Evolutionary conservation across 192 early-diverging fungal species (phyloP).

Genomic region (Thoreauomyces humboldtii): DNA sequence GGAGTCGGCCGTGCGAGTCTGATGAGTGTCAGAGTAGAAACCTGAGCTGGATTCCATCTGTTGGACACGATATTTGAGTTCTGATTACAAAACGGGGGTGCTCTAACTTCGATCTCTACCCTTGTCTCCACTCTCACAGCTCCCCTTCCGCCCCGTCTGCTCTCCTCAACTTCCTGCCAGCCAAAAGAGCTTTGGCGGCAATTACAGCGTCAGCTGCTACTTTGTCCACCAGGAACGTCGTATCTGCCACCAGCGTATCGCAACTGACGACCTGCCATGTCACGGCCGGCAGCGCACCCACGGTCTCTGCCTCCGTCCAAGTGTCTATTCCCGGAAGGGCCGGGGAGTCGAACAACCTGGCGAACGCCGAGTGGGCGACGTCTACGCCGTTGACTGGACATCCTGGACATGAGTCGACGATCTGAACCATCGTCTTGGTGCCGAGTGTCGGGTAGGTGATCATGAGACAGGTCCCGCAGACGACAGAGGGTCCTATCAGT

Average conservation of each 20-base stretch:
- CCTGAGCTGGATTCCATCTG: too few species aligned
- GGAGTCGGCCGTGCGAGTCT: too few species aligned
- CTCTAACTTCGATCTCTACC: too few species aligned
- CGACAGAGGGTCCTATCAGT: background rate
- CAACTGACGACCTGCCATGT: conserved; percentile 11
- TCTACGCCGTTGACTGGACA: conserved; percentile 21
- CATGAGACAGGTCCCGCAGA: conserved; percentile 17
- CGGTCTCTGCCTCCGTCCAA: conserved; percentile 1
- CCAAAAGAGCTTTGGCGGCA: too few species aligned
- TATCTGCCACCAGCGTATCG: background rate
- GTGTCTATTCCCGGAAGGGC: background rate
- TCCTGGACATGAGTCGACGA: conserved; percentile 28
- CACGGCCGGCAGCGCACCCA: conserved; percentile 7
- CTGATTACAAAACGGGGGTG: too few species aligned
- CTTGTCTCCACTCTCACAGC: too few species aligned
- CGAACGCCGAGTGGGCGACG: conserved; percentile 22
- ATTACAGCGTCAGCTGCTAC: conserved; percentile 15
- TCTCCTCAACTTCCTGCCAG: too few species aligned
- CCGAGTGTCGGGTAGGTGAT: background rate
- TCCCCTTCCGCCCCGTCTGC: too few species aligned
- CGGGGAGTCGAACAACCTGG: conserved; percentile 2
- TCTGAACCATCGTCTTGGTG: conserved; percentile 5
- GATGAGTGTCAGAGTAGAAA: too few species aligned
- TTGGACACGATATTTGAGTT: too few species aligned
- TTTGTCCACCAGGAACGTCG: conserved; percentile 3